Base-by-base conservation (phyloP, 495 filamentous ascomycete genomes). In the Xylaria palmicola region DNA sequence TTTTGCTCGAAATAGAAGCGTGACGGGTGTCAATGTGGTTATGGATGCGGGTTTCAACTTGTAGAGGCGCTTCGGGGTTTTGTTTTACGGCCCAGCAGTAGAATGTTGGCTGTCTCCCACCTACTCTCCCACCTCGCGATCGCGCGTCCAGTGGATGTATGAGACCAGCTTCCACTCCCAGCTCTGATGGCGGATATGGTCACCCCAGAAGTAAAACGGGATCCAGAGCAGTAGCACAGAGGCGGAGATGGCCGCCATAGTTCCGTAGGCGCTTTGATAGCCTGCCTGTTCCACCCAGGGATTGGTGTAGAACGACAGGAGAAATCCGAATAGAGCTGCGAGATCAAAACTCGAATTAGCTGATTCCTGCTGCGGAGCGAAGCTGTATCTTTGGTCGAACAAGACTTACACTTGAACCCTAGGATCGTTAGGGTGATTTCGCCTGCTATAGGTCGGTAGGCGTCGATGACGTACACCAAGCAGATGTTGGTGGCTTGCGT, bases 251-350 rank as follows among this genome's bases (percentile, higher is more conserved):
- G 75, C 77, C 2, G 80, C 83, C 81, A 85, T 85, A 37, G 75
- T 68, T 9, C 82, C 80, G 62, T 79, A 85, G 8, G 81, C 80
- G 59, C 75, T 68, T 24, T 71, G 56, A 48, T 85, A 85, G 1
- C 82, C 82, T 4, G 73, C 68, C 56, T 75, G 53, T n/a, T 72
- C 69, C n/a, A 82, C 77, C 83, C 82, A 84, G 0, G 79, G 80
- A 54, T 84, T 86, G 10, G 81, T 85, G 67, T 84, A 85, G 51
- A 85, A 85, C 1, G 81, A 82, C 24, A 86, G 72, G 9, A 84
- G 73, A 63, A 85, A 85, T n/a, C 81, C 82, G 64, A 84, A 84
- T 10, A 79, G 68, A 24, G 77, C 76, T 78, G 30, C 20, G 4
- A 24, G 24, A 19, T 30, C 12, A 15, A n/a, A n/a, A n/a, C n/a